Evolutionary conservation across 2,329 filamentous ascomycete species (phyloP).

Genomic region (Macrophomina pseudophaseolina): DNA sequence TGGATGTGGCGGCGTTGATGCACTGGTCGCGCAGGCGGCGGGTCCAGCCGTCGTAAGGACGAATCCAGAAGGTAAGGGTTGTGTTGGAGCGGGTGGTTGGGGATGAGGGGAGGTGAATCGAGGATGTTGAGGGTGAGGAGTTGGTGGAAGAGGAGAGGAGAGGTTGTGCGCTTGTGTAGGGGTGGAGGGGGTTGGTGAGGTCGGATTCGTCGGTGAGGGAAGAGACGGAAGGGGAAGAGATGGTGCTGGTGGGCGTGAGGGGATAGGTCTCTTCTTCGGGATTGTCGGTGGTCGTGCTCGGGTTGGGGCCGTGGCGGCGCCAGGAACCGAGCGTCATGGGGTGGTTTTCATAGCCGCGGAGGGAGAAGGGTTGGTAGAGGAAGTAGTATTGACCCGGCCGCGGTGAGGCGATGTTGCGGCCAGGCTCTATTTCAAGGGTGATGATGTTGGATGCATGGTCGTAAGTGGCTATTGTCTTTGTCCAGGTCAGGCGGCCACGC

Average conservation of each 20-base stretch:
- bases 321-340: conserved; percentile 54
- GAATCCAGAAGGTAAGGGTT: conserved; percentile 54
- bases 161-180: not conserved
- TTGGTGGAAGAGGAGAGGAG: not conserved
- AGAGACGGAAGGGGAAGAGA: not conserved
- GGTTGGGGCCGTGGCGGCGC: not conserved
- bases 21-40: conserved; percentile 49
- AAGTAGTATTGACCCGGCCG: conserved; percentile 58
- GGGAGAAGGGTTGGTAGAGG: conserved; percentile 52
- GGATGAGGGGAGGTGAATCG: not conserved
- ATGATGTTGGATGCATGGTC: conserved; percentile 52
- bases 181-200: not conserved
- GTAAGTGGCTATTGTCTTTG: conserved; percentile 50
- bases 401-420: conserved; percentile 40
- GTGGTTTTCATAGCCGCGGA: conserved; percentile 58
- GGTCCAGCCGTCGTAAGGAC: conserved; percentile 59
- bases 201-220: not conserved
- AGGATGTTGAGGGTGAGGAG: conserved; percentile 26
- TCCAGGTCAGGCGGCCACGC: conserved; percentile 35
- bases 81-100: conserved; percentile 28
- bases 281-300: not conserved
- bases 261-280: not conserved
- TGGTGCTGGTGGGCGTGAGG: conserved; percentile 4
- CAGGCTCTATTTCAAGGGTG: conserved; percentile 50
- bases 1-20: conserved; percentile 27